Conservation (phyloP, 1,139 yeast genomes). For the Geotrichum siamense region DNA sequence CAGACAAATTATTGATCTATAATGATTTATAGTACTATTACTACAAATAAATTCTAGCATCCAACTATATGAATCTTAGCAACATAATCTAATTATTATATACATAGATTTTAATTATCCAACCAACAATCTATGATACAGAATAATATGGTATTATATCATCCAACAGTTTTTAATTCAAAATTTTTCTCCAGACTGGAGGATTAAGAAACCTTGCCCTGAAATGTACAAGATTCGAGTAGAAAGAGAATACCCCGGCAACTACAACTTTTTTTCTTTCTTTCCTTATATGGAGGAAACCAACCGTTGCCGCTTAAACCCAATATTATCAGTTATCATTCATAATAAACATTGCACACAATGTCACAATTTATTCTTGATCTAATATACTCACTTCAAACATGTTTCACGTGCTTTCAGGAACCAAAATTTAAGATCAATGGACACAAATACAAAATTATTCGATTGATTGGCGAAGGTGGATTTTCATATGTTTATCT, state of each 20-base stretch:
- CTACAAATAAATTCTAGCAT: no score
- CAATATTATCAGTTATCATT: not conserved
- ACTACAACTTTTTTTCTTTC: no score
- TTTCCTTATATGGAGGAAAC: no score
- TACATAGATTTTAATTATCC: no score
- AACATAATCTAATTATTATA: no score
- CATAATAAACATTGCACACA: not conserved
- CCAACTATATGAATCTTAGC: no score
- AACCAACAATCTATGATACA: no score
- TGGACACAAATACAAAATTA: conserved; percentile 40
- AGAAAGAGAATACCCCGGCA: no score
- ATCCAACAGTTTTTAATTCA: conserved; percentile 1
- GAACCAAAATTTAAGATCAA: conserved; percentile 35
- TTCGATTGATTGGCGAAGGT: conserved; percentile 75
- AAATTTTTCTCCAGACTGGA: conserved; percentile 2
- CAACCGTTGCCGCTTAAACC: not conserved
- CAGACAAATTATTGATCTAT: no score
- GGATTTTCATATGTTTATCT: conserved; percentile 86
- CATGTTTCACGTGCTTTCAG: conserved; percentile 36
- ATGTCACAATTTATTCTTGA: conserved; percentile 23
- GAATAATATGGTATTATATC: no score
- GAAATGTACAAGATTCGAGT: no score
- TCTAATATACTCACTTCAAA: conserved; percentile 28
- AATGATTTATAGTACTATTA: no score
- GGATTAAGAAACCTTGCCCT: conserved; percentile 5